These are phyloP conservation scores for Antitrichia curtipendula DNA, from an alignment of 225 moss, liverwort and hornwort species.

Conservation along the genomic window DNA sequence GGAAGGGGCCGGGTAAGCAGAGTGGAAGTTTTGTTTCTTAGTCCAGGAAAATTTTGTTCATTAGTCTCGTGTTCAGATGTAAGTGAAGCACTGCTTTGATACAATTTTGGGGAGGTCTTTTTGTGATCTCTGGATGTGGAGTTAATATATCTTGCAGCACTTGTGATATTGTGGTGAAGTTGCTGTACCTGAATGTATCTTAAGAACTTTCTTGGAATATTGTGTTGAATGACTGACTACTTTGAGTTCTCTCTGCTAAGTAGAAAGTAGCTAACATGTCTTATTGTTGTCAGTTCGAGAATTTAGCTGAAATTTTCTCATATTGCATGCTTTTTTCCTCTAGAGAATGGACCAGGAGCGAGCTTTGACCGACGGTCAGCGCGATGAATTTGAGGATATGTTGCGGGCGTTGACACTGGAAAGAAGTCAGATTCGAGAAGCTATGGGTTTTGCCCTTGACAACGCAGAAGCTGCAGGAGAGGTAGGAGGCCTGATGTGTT, in stretches of 20 bases:
- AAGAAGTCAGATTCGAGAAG: slow-evolving; percentile 96
- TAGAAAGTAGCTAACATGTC: not conserved
- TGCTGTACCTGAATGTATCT: not conserved
- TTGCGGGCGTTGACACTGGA: slow-evolving; percentile 87
- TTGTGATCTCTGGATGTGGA: not conserved
- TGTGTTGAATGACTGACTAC: not conserved
- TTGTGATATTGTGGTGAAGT: not conserved
- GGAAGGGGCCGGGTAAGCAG: slow-evolving; percentile 86
- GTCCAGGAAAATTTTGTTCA: not conserved
- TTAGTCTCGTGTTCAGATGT: not conserved
- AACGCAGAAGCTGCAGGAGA: slow-evolving; percentile 98
- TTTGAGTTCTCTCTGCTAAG: not conserved
- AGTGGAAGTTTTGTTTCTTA: not conserved
- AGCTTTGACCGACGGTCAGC: slow-evolving; percentile 86
- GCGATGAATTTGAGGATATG: slow-evolving; percentile 99
- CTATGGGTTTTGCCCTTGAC: slow-evolving; percentile 97
- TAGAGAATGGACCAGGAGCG: slow-evolving; percentile 93
- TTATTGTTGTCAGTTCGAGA: slow-evolving; percentile 12
- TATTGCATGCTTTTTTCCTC: not conserved
- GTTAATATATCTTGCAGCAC: not conserved
- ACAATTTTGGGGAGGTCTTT: not conserved
- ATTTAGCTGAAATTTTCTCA: not conserved
- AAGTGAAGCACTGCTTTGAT: not conserved
- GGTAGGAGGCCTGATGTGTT: slow-evolving; percentile 48
- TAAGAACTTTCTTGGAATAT: not conserved